Conservation (phyloP, 169 alveolate species). For the Toxoplasma gondii region DNA sequence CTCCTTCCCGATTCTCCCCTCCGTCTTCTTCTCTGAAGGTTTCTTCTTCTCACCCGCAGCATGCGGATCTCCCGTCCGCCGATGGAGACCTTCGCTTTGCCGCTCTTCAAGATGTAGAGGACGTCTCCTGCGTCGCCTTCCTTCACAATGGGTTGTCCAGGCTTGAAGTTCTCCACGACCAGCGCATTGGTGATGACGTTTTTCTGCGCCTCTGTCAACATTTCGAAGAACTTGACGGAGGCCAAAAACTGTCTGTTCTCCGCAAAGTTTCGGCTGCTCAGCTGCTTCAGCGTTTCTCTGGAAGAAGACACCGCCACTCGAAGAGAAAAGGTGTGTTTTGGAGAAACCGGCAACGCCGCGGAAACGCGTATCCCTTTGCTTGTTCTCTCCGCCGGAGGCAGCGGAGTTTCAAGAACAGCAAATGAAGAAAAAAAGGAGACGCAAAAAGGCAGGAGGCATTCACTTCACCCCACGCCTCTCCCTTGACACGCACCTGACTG, state of each 20-base stretch:
- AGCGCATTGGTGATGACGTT: slow-evolving; percentile 89
- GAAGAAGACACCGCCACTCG: neutral
- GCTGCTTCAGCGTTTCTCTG: slow-evolving; percentile 84
- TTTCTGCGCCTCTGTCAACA: slow-evolving; percentile 89
- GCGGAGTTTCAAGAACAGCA: no score
- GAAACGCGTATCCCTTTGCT: no score
- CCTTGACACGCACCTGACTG: no score
- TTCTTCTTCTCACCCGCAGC: slow-evolving; percentile 57
- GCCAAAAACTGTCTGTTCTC: slow-evolving; percentile 90
- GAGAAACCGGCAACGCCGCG: no score
- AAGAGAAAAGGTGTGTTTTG: neutral
- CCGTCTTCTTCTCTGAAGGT: neutral
- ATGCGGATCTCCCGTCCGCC: slow-evolving; percentile 81
- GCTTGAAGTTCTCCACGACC: slow-evolving; percentile 82
- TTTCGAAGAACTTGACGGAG: slow-evolving; percentile 88
- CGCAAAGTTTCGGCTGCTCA: slow-evolving; percentile 88
- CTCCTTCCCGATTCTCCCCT: no score
- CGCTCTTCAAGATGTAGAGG: slow-evolving; percentile 89
- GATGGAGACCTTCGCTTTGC: slow-evolving; percentile 87
- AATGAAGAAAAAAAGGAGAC: no score
- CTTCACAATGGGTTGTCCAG: slow-evolving; percentile 87
- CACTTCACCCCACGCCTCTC: no score
- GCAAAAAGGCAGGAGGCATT: no score
- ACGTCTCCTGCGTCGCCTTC: slow-evolving; percentile 93
- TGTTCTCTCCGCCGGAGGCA: no score